phyloP scores from a whole-genome alignment of 371 early-diverging fungal species.

The Ordospora colligata region DNA sequence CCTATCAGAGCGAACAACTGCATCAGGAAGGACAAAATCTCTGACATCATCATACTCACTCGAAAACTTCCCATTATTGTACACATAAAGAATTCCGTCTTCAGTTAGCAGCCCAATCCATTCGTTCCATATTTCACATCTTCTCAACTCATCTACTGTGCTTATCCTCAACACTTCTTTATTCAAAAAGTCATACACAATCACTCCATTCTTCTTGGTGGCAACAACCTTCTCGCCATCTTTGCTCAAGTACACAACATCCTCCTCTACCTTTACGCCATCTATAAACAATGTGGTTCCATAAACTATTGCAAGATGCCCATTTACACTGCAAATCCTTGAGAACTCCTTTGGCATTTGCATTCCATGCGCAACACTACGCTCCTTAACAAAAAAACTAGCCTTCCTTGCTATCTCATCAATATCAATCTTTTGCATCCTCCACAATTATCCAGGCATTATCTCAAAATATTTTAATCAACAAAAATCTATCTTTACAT shows the following conservation, averaged over 20 bases:
- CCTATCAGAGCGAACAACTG: not conserved
- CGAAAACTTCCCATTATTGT: not conserved
- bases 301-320: not conserved
- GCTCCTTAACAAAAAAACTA: not conserved
- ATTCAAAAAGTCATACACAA: not conserved
- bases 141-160: not conserved
- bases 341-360: not conserved
- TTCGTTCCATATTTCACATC: not conserved
- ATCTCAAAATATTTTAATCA: constrained; percentile 6
- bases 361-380: not conserved
- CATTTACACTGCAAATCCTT: not conserved
- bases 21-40: not conserved
- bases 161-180: not conserved
- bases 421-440: not conserved
- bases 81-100: not conserved
- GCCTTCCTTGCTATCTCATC: not conserved
- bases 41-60: not conserved
- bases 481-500: not conserved
- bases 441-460: not conserved
- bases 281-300: not conserved
- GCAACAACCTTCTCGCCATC: not conserved
- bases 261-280: not conserved
- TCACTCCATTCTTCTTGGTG: not conserved
- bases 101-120: not conserved
- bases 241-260: not conserved